Conservation (phyloP, 2,329 filamentous ascomycete genomes). For the Talaromyces funiculosus region DNA sequence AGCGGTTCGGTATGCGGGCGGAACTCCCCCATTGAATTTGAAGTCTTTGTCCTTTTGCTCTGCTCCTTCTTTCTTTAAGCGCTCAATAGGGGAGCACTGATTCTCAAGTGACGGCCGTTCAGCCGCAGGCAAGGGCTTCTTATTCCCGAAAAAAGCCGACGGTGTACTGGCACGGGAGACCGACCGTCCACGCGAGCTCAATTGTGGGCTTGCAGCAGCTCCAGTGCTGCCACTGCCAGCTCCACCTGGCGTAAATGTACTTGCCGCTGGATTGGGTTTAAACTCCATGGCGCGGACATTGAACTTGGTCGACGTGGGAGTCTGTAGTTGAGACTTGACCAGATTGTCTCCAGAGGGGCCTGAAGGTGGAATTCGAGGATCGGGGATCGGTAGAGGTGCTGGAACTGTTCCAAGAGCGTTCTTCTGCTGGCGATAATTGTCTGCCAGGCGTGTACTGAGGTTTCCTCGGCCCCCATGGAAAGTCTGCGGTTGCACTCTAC, state of each 20-base stretch:
- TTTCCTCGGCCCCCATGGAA: slow-evolving; percentile 40
- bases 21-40: slow-evolving; percentile 73
- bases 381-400: slow-evolving; percentile 54
- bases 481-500: slow-evolving; percentile 39
- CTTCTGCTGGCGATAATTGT: slow-evolving; percentile 51
- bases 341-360: slow-evolving; percentile 60
- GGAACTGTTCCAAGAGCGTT: slow-evolving; percentile 41
- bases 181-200: slow-evolving; percentile 49
- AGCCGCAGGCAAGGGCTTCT: slow-evolving; percentile 61
- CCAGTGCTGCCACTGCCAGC: slow-evolving; percentile 44
- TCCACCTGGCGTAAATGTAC: slow-evolving; percentile 68
- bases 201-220: slow-evolving; percentile 65
- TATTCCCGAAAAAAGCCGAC: slow-evolving; percentile 58
- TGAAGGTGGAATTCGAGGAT: slow-evolving; percentile 66
- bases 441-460: slow-evolving; percentile 47
- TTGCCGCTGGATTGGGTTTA: slow-evolving; percentile 74
- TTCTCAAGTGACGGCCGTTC: slow-evolving; percentile 51
- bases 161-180: slow-evolving; percentile 45
- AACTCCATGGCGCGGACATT: slow-evolving; percentile 69
- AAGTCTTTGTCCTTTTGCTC: slow-evolving; percentile 55
- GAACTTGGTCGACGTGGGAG: slow-evolving; percentile 53
- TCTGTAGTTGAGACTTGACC: slow-evolving; percentile 43
- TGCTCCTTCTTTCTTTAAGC: slow-evolving; percentile 62
- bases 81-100: slow-evolving; percentile 60
- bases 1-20: slow-evolving; percentile 73